Base-by-base conservation (phyloP, 768 basidiomycete genomes). In the Leccinum aurantiacum region DNA sequence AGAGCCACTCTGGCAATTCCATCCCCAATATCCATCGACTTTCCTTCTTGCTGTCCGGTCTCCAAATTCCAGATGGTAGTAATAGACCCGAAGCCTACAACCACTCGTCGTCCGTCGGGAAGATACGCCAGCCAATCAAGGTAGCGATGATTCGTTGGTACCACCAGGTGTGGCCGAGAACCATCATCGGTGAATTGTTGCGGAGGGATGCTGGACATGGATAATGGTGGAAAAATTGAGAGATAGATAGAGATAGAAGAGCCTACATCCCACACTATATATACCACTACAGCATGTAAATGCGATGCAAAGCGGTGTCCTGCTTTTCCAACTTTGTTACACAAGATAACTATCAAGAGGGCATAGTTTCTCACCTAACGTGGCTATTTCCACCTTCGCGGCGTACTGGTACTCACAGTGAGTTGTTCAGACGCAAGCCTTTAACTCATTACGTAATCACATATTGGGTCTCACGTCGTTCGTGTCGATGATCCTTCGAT, bases 31-130 rank as follows among this genome's bases (percentile, higher is more conserved):
- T 17, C 2, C 56, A 57, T 58, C 3, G 27, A 13, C 11, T 5
- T 22, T 15, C 53, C 64, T 35, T 53, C 60, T 37, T 62, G 56
- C 15, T 38, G 6, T 3, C 60, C 56, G 17, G 14, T 53, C 27
- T 57, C 56, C 11, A 63, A 14, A 41, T 60, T 27, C 61, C 58
- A 65, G 17, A 60, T 6, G 2, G 6, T 41, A 3, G 57, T 25
- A 25, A 1, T 14, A 5, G 31, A 22, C 17, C 17, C 13, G 24
- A 2, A 6, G 46, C 11, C 50, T 56, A 9, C 44, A 22, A 56
- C 63, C 14, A 61, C 46, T 1, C 46, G 63, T 31, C 14, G 47
- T 27, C 63, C 60, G 3, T 54, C 63, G 15, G 54, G 63, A 27
- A 65, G 41, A 38, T 35, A 61, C n/a, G 22, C 22, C 3, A 65